Conservation (phyloP, 225 moss, liverwort and hornwort genomes). For the Pseudisothecium myosuroides region DNA sequence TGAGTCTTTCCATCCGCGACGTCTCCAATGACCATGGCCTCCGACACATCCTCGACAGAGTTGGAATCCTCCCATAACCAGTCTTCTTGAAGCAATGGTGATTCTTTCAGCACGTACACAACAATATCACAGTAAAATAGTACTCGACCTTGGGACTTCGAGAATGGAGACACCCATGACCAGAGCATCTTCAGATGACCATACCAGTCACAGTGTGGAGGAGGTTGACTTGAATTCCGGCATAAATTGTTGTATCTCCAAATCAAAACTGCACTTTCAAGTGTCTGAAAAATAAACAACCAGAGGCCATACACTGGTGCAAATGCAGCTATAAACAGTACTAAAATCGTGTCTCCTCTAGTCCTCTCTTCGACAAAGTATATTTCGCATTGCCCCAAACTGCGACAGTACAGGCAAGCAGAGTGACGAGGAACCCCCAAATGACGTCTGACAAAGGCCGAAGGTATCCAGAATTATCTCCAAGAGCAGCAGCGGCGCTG, state of each 20-base stretch:
- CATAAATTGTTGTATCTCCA: not conserved
- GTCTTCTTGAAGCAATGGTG: too few relatives aligned
- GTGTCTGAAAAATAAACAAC: accelerated
- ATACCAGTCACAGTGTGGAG: accelerated
- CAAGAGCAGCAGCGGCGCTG: too few relatives aligned
- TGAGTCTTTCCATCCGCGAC: not conserved
- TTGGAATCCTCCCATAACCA: accelerated
- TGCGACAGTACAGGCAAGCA: not conserved
- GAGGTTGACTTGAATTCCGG: too few relatives aligned
- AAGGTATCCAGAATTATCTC: not conserved
- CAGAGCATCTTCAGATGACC: too few relatives aligned
- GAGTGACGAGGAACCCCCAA: not conserved
- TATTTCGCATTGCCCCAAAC: accelerated
- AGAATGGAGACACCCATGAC: not conserved
- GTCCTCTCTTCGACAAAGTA: accelerated
- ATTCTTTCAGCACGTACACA: not conserved
- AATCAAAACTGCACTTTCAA: not conserved
- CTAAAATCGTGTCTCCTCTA: accelerated
- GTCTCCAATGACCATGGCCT: not conserved
- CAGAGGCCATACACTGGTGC: too few relatives aligned
- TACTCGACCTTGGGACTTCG: not conserved
- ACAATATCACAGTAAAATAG: accelerated
- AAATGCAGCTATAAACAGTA: not conserved
- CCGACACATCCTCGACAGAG: accelerated
- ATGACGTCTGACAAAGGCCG: not conserved